Evolutionary conservation across 208 protist genomes (phyloP), one percentile per base, ranked within the genome.

Genomic region (Zelonia costaricensis): DNA sequence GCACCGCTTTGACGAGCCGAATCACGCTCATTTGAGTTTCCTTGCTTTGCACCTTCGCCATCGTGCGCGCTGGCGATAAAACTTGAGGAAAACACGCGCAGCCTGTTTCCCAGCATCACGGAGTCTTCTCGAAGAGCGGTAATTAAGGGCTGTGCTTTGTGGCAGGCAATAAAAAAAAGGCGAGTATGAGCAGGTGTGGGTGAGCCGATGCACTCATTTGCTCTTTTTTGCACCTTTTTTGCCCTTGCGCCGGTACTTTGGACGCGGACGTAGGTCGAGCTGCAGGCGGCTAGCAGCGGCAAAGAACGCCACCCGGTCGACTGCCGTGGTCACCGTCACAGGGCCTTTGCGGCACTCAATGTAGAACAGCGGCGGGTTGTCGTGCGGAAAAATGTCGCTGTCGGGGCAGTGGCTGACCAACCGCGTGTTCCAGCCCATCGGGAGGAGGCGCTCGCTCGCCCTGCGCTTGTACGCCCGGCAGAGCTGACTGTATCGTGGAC

Each of bases 251-350:
- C 18, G 20, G 22, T 30, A 27, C 7, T 9, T 25, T 27, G 10
- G 25, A 12, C 23, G 23, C 25, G 18, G 2, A 7, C 43, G 52
- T 22, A 43, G 43, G 15, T 71, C 56, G 25, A 12, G 53, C 13
- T 71, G 65, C 40, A 71, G 42, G 0, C 65, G 56, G 30, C 49
- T 72, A 0, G 51, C 65, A 7, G 57, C 65, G 0, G 65, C 57
- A 7, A 65, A 72, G 33, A 72, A 65, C 10, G 65, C 65, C 2
- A 65, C 28, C 45, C 33, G 49, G 27, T 72, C 65, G 3, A 72
- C 25, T 40, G 65, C 65, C 0, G 65, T 72, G 7, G 65, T 72
- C 0, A 72, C 30, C 3, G 18, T 23, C 3, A 72, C 59, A 7
- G 6, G 1, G 0, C 35, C 35, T 31, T 72, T 72, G 8, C 22